Evolutionary conservation across 331 rosid species (phyloP).

Genomic region (Quercus lobata): DNA sequence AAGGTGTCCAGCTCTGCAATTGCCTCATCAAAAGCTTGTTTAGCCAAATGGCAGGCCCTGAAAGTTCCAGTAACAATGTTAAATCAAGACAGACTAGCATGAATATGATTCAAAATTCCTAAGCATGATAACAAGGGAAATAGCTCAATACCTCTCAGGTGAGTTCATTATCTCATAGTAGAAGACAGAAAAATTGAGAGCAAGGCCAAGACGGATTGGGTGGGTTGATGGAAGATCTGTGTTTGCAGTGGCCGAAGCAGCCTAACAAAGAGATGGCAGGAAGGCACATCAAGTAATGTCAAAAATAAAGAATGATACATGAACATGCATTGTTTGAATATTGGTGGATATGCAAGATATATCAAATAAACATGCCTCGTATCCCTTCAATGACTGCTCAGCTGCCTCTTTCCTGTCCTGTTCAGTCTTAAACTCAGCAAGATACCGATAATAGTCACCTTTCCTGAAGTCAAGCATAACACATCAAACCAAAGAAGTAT

Average conservation of each 20-base stretch:
- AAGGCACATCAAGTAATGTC: constrained; percentile 17
- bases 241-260: constrained; percentile 86
- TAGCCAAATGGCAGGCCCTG: constrained; percentile 99
- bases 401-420: constrained; percentile 98
- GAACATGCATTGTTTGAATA: constrained; percentile 14
- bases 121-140: neutral
- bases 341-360: constrained; percentile 20
- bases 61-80: constrained; percentile 24
- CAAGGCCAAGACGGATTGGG: constrained; percentile 97
- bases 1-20: constrained; percentile 95
- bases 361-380: constrained; percentile 56
- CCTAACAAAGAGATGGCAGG: constrained; percentile 34
- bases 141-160: constrained; percentile 69
- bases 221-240: constrained; percentile 94
- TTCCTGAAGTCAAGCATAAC: constrained; percentile 56
- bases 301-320: neutral
- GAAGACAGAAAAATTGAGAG: constrained; percentile 98
- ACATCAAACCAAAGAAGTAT: neutral
- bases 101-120: neutral
- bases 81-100: constrained; percentile 17
- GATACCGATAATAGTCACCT: constrained; percentile 96
- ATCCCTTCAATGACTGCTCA: constrained; percentile 91
- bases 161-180: constrained; percentile 98
- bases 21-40: constrained; percentile 98
- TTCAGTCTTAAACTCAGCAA: constrained; percentile 95